Evolutionary conservation across 208 protist species (phyloP), one percentile per base, ranked within the genome.

Genomic region (Naegleria gruberi): DNA sequence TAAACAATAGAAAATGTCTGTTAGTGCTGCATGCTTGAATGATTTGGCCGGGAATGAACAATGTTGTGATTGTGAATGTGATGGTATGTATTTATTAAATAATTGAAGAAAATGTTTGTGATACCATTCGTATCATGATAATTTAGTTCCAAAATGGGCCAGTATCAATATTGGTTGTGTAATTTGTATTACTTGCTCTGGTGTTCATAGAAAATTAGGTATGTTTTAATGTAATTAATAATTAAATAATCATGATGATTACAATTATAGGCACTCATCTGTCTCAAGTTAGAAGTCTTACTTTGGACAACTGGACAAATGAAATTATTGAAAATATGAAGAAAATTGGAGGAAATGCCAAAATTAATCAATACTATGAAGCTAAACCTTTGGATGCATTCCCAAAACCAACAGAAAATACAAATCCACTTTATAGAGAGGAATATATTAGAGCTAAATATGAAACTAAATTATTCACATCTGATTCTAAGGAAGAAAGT

Each of bases 291-390:
- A 96, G 96, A 77, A 97, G 94, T 17, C 93, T 94, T 0, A 98
- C 93, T 88, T 97, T 98, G 93, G 97, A 99, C 90, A 91, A 91
- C 46, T 98, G 97, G 96, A 95, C 95, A n/a, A 93, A 94, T 51
- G 89, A 93, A 34, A 8, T 37, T 0, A 87, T 87, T 42, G n/a
- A 87, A 42, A 1, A 26, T 1, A 37, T 77, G 17, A 37, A 37
- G 8, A 5, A n/a, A 30, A 26, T 37, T 2, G 65, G 65, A 37
- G 65, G 65, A 7, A 77, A 77, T 37, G 2, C 30, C 2, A 77
- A 77, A 77, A 77, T 77, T 37, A 77, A 77, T 77, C 6, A 77
- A 77, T 77, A 77, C 8, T 77, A 77, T 77, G 65, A 77, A 77
- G 17, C 65, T 37, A 37, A 37, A 37, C 65, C 65, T 37, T 6